Evolutionary conservation across 1,284 basidiomycete genomes (phyloP), one percentile per base, ranked within the genome.

Genomic region (Meripilus lineatus): DNA sequence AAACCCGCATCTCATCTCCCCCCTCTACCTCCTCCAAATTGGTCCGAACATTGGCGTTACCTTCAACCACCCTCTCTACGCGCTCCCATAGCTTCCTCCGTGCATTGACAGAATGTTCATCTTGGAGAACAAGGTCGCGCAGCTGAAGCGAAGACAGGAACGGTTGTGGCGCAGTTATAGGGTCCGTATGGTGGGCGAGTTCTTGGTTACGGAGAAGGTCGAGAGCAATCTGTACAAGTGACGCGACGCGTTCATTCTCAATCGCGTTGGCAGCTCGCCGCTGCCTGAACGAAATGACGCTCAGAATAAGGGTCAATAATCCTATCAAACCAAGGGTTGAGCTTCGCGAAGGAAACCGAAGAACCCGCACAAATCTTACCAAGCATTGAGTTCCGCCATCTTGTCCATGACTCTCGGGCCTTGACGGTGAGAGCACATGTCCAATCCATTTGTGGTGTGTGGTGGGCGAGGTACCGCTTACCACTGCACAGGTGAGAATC

Each of bases 31-130:
- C 93, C 61, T 90, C 87, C 50, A 95, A 74, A 60, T 90, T 87
- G 21, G 84, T 84, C 45, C 91, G 79, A 15, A 99, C 90, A 65
- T 99, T 99, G 15, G 92, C 81, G 66, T 99, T 99, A 44, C 81
- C 81, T 67, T 99, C 95, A 1, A 99, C 91, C 36, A 93, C 70
- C 38, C 75, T 79, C 59, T 90, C 87, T 33, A 99, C 96, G 47
- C 78, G 77, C 38, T 79, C 73, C 96, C 96, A 99, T 25, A 98
- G 58, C 26, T 79, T 71, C 46, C 79, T 76, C 38, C 93, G 77
- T 23, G 69, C 68, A 5, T 74, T 61, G 13, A 88, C 75, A 20
- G 85, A 85, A 58, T 89, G 87, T 47, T 91, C 85, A 41, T 88
- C 81, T 51, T 89, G 84, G 20, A 99, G 69, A 33, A 98, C 78